phyloP scores from a whole-genome alignment of 345 rosid genomes.

The Schrenkiella parvula region DNA sequence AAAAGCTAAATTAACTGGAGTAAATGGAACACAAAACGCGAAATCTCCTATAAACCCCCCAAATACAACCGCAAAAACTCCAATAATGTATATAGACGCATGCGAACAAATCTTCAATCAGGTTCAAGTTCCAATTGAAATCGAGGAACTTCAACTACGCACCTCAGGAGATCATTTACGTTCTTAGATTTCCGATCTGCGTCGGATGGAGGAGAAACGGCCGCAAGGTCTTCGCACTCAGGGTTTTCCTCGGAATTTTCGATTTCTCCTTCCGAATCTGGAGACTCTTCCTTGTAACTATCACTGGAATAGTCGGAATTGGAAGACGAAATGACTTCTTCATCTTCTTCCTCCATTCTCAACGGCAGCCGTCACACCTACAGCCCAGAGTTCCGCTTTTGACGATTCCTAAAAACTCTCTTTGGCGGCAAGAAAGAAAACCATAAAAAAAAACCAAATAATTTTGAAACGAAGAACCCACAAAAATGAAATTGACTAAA shows the following conservation, averaged over 20 bases:
- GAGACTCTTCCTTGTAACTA: conserved; percentile 36
- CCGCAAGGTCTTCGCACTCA: conserved; percentile 21
- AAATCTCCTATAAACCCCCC: neutral
- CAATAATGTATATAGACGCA: neutral
- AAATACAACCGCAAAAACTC: neutral
- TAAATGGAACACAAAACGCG: conserved; percentile 5
- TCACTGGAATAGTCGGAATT: conserved; percentile 51
- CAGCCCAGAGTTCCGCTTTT: conserved; percentile 28
- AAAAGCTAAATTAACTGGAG: neutral
- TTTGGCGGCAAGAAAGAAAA: conserved; percentile 31
- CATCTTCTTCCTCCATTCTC: conserved; percentile 43
- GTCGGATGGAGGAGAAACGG: conserved; percentile 40
- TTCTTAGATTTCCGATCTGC: conserved; percentile 77
- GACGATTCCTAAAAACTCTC: conserved; percentile 2
- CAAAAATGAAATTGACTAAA: neutral
- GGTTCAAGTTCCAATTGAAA: neutral
- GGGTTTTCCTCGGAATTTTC: conserved; percentile 26
- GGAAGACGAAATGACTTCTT: conserved; percentile 37
- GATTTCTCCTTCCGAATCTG: conserved; percentile 23
- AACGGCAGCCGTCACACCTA: conserved; percentile 4
- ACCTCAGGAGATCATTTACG: conserved; percentile 91
- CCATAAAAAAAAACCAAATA: neutral
- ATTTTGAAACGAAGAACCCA: neutral
- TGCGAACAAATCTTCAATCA: neutral
- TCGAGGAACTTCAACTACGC: neutral